Base-by-base conservation (phyloP, 352 stramenopile genomes). In the Globisporangium heterothallicum region DNA sequence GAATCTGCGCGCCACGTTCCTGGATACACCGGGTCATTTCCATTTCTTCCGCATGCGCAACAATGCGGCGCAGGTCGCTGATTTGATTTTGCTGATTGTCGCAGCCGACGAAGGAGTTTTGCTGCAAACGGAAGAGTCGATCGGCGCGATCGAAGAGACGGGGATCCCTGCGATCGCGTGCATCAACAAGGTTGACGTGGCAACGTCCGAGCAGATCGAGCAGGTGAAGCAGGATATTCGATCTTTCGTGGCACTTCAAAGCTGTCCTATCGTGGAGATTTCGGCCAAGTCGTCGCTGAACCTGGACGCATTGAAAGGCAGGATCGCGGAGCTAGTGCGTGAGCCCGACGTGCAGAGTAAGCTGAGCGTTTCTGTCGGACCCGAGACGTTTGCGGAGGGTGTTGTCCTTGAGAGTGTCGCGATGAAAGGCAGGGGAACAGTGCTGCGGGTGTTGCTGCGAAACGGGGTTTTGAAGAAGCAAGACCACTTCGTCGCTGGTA, bases 11-110 rank as follows among this genome's bases (percentile, higher is more conserved):
- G 75, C 96, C 5, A 98, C 94, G 27, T 98, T 99, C 67, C 94
- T 99, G 49, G 97, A 99, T 56, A 99, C 97, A 9, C 97, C 97
- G 12, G 97, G 97, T 19, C 97, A 99, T 63, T 97, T 97, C 35
- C 96, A 98, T 51, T 99, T 99, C 66, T 97, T 94, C n/a, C 89
- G 96, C 27, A 99, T 99, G 97, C 84, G 97, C 32, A 85, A 88
- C 45, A 91, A 91, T 42, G 97, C 97, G 6, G 95, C 96, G 1
- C 94, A 98, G 43, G 91, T 99, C n/a, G 98, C 97, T 6, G 97
- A 99, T 56, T 85, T 99, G 2, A 88, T 98, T 16, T 42, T 97
- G 52, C 66, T 99, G 3, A 96, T 99, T 26, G 92, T 99, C 5
- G 97, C 97, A 0, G 97, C 93, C 0, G 97, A 99, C 70, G 97